Base-by-base conservation (phyloP, 768 basidiomycete species). In the Asterophora parasitica region DNA sequence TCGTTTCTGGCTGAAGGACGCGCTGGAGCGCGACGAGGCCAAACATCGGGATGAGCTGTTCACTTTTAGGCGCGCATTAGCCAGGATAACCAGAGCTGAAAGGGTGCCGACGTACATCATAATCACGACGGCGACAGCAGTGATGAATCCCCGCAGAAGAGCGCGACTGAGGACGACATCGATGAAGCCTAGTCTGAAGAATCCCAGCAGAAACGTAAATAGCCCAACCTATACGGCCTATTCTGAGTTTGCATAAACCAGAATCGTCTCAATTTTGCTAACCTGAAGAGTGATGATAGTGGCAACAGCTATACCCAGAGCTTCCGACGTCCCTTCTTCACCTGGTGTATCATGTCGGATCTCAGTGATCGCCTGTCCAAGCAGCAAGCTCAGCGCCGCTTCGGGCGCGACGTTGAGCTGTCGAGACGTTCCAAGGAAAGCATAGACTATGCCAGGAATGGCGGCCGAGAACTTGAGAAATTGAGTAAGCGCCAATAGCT, bases 141-240 rank as follows among this genome's bases (percentile, higher is more conserved):
- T 82, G 37, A 95, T 79, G 61, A 95, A 94, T 2, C 93, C 93
- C 23, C 89, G 78, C 46, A 95, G 74, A 11, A 95, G 74, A 3
- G 92, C 90, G 44, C 92, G 83, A 57, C 89, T 92, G 23, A 97
- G 76, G 4, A 95, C 88, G 10, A 95, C 93, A 62, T 97, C 94
- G 44, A 95, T 81, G 66, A 95, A 95, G 2, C 93, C 92, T 8
- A 97, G 73, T 19, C 92, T 77, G 61, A 94, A 84, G 57, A 95
- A 79, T 2, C 94, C 94, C 26, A 96, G 75, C 19, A 88, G 63
- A 50, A 90, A 92, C 1, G 91, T 85, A 54, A 96, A 85, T 27
- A 94, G 56, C 32, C 92, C 92, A 55, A 84, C 87, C 87, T 90
- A 52, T 12, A 31, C 16, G 26, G 31, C 13, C 41, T 23, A 13